These are phyloP conservation scores for Tolypocladium capitatum DNA, from an alignment of 2,329 filamentous ascomycete genomes.

Conservation along the genomic window DNA sequence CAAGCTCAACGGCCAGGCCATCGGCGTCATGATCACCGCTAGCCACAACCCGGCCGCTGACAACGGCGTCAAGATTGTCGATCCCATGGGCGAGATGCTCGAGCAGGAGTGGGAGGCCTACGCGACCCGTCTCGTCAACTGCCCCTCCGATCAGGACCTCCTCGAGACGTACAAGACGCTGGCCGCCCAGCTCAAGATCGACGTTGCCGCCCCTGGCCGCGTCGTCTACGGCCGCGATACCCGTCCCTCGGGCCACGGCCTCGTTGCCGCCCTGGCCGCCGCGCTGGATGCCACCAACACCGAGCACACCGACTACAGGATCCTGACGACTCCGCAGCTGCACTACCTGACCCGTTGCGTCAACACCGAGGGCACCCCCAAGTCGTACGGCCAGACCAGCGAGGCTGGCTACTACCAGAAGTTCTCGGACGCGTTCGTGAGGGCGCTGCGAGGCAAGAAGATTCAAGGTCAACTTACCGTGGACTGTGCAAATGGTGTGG, in stretches of 20 bases:
- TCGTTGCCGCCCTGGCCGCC: slow-evolving; percentile 67
- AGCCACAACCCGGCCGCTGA: slow-evolving; percentile 84
- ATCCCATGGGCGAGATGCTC: slow-evolving; percentile 96
- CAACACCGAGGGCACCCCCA: slow-evolving; percentile 80
- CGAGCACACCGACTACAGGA: slow-evolving; percentile 72
- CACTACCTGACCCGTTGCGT: slow-evolving; percentile 92
- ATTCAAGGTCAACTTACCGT: slow-evolving; percentile 65
- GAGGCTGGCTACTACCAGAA: slow-evolving; percentile 95
- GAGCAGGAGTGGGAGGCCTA: slow-evolving; percentile 89
- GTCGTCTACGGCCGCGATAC: slow-evolving; percentile 91
- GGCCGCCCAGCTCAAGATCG: slow-evolving; percentile 62
- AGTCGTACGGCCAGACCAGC: slow-evolving; percentile 77
- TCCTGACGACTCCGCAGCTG: slow-evolving; percentile 91
- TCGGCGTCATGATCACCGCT: slow-evolving; percentile 93
- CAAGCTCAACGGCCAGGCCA: slow-evolving; percentile 78
- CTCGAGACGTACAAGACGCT: slow-evolving; percentile 64
- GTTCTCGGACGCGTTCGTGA: slow-evolving; percentile 70
- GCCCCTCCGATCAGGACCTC: slow-evolving; percentile 59
- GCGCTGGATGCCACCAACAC: slow-evolving; percentile 65
- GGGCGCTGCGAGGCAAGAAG: slow-evolving; percentile 65
- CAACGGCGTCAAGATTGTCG: slow-evolving; percentile 91
- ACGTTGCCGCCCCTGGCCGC: slow-evolving; percentile 54
- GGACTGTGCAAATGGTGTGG: slow-evolving; percentile 94
- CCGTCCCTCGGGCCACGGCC: slow-evolving; percentile 74
- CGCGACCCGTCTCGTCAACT: slow-evolving; percentile 83